A percentile compares a stretch with the other conserved stretches of the same genome.
phyloP scores from a whole-genome alignment of 208 protist genomes.

The Sergeia podlipaevii region DNA sequence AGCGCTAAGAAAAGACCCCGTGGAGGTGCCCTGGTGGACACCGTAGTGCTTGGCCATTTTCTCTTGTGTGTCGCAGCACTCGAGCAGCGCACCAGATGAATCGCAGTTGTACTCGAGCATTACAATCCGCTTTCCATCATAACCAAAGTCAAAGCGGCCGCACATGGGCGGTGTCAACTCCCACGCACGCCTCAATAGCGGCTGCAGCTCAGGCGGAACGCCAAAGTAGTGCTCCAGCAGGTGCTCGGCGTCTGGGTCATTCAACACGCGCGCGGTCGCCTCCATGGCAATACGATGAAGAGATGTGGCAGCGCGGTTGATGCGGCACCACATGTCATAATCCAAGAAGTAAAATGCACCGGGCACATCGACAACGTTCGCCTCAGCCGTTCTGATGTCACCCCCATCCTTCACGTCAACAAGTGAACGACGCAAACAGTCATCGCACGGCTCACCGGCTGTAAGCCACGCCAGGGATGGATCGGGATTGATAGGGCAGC shows the following conservation, averaged over 20 bases:
- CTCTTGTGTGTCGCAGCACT: constrained; percentile 81
- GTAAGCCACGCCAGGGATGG: constrained; percentile 49
- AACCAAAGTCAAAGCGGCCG: constrained; percentile 81
- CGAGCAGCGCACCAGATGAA: constrained; percentile 63
- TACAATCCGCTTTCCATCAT: constrained; percentile 54
- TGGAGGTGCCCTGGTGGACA: constrained; percentile 49
- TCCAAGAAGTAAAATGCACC: constrained; percentile 70
- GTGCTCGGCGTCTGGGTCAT: constrained; percentile 36
- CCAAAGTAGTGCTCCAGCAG: constrained; percentile 76
- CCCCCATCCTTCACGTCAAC: constrained; percentile 7
- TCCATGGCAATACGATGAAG: constrained; percentile 69
- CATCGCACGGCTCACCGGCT: constrained; percentile 37
- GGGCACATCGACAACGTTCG: constrained; percentile 38
- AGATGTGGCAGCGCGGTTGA: constrained; percentile 50
- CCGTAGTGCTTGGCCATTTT: constrained; percentile 73
- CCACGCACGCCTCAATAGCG: constrained; percentile 48
- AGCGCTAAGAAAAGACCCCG: constrained; percentile 52
- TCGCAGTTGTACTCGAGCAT: constrained; percentile 87
- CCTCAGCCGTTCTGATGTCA: constrained; percentile 13
- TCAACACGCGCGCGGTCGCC: constrained; percentile 51
- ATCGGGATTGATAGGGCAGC: constrained; percentile 35
- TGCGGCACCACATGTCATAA: constrained; percentile 72
- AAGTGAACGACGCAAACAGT: constrained; percentile 56
- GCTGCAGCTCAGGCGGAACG: constrained; percentile 60
- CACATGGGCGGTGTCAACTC: constrained; percentile 48